Conservation (phyloP, 1,284 basidiomycete species). For the Trichosporon inkin region DNA sequence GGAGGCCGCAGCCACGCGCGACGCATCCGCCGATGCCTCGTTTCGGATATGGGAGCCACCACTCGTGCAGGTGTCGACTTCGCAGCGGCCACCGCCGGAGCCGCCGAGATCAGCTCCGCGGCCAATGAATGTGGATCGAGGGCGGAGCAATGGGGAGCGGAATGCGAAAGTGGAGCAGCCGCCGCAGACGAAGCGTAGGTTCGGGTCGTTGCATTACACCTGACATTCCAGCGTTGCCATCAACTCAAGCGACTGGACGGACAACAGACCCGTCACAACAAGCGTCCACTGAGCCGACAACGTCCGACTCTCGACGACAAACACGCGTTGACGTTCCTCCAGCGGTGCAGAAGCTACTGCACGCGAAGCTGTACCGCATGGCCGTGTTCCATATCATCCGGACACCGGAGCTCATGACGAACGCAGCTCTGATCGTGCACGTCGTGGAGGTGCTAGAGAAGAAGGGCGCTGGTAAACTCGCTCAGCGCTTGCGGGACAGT, state of each 20-base stretch:
- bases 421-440: slow-evolving; percentile 22
- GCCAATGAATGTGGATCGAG: neutral
- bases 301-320: neutral
- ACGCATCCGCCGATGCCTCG: neutral
- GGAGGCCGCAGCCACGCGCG: neutral
- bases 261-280: neutral
- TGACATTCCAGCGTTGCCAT: neutral
- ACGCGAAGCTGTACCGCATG: slow-evolving; percentile 34
- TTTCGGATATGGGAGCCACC: slow-evolving; percentile 5
- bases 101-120: slow-evolving; percentile 2
- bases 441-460: slow-evolving; percentile 26
- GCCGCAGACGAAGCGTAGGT: neutral
- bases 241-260: neutral
- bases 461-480: slow-evolving; percentile 37
- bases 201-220: neutral
- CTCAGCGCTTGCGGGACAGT: slow-evolving; percentile 27
- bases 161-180: neutral
- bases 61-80: neutral
- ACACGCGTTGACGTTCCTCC: slow-evolving; percentile 22
- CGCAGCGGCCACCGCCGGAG: slow-evolving; percentile 3
- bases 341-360: slow-evolving; percentile 30
- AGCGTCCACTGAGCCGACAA: neutral
- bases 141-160: neutral
- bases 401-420: slow-evolving; percentile 30
- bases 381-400: slow-evolving; percentile 36